phyloP scores from a whole-genome alignment of 805 yeast species.

The Cyberlindnera xishuangbannaensis region DNA sequence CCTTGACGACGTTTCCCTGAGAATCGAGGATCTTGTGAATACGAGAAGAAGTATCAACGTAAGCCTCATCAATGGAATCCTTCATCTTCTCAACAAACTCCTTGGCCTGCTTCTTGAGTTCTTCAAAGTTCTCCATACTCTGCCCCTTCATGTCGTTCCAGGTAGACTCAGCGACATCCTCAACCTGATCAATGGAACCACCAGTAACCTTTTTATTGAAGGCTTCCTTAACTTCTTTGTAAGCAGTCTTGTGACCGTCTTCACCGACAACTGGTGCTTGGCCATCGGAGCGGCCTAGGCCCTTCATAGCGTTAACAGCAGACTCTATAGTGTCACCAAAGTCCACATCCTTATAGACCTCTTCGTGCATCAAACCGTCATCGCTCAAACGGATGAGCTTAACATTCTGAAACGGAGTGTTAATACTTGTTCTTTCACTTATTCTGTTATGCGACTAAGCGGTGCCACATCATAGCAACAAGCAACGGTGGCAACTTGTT shows the following conservation, averaged over 20 bases:
- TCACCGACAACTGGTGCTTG: background rate
- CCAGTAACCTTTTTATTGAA: too few relatives aligned
- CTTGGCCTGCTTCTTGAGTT: constrained; percentile 3
- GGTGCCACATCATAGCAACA: too few relatives aligned
- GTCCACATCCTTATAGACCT: constrained; percentile 15
- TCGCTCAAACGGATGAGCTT: constrained; percentile 11
- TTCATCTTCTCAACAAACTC: constrained; percentile 6
- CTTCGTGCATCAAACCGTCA: constrained; percentile 13
- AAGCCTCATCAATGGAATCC: constrained; percentile 5
- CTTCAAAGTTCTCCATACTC: too few relatives aligned
- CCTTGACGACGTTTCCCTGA: constrained; percentile 4
- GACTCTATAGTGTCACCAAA: constrained; percentile 17
- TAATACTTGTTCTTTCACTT: too few relatives aligned
- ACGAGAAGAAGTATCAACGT: constrained; percentile 4
- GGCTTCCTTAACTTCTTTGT: background rate
- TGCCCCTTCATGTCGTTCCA: too few relatives aligned
- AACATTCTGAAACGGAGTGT: constrained; percentile 13
- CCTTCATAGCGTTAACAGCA: constrained; percentile 6
- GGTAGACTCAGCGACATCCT: constrained; percentile 3
- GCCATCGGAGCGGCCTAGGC: too few relatives aligned
- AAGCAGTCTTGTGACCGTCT: background rate
- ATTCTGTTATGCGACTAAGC: too few relatives aligned
- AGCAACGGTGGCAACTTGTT: too few relatives aligned
- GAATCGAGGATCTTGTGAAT: constrained; percentile 7
- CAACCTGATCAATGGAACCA: background rate